Percentiles rank a stretch among this genome's conserved stretches.
Evolutionary conservation across 306 rosid species (phyloP).

Genomic region (Hippophae gyantsensis): DNA sequence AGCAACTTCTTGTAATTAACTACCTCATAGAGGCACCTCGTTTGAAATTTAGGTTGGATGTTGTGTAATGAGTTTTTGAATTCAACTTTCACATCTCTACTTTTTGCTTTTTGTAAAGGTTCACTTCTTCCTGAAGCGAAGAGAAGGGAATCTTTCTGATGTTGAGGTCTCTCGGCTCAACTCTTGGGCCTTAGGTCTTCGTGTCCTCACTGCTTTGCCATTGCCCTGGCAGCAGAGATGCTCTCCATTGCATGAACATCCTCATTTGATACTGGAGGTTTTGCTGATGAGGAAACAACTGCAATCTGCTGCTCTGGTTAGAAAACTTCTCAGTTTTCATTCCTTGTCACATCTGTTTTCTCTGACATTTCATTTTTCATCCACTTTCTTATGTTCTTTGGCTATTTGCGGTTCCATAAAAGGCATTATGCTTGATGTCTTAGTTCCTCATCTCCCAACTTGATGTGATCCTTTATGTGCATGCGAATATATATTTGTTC

Average conservation of each 20-base stretch:
- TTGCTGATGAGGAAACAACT: conserved; percentile 92
- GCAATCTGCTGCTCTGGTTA: conserved; percentile 86
- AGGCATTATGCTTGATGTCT: conserved; percentile 5
- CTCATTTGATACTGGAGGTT: conserved; percentile 87
- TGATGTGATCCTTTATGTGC: conserved; percentile 9
- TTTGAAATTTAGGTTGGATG: conserved; percentile 16
- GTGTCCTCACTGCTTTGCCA: conserved; percentile 87
- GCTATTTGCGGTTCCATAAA: neutral
- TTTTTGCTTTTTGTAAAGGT: conserved; percentile 46
- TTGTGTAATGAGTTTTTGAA: conserved; percentile 14
- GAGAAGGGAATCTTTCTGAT: conserved; percentile 89
- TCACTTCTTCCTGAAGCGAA: conserved; percentile 92
- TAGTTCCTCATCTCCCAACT: neutral
- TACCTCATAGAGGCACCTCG: neutral
- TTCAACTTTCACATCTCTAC: conserved; percentile 19
- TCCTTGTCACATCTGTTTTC: conserved; percentile 8
- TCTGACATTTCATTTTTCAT: neutral
- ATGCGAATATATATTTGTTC: conserved; percentile 7
- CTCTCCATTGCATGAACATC: conserved; percentile 91
- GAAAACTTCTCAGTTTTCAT: conserved; percentile 13
- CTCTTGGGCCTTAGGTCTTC: conserved; percentile 98
- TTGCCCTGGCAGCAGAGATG: conserved; percentile 98
- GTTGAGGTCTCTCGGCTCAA: conserved; percentile 84
- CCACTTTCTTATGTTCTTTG: neutral
- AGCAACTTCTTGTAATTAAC: conserved; percentile 80